Base-by-base conservation (phyloP, 2,329 filamentous ascomycete species). In the Verruconis gallopava region DNA sequence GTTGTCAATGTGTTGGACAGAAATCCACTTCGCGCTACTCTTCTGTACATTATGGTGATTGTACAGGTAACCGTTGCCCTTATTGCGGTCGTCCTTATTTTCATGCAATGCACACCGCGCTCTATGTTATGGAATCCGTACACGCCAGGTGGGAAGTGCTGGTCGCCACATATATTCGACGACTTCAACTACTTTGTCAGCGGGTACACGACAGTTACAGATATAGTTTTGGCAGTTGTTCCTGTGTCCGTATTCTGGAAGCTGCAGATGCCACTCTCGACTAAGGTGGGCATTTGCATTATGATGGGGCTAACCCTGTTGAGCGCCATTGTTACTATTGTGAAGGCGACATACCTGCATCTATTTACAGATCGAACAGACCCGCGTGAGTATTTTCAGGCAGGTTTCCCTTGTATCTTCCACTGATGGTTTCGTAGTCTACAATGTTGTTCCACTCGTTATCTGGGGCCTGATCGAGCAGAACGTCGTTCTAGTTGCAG, bases 401-500 rank as follows among this genome's bases (percentile, higher is more conserved):
- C 18, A 9, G 12, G 30, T 25, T 39, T 19, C 5, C 18, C 18
- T 9, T 25, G 12, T 9, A 9, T 9, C 6, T n/a, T 9, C 9
- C 13, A 39, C 12, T 13, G 30, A 39, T 9, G 12, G 37, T 19
- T 22, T n/a, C n/a, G 30, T 25, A 51, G 46, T 50, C 1, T 50
- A 45, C 25, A 46, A 45, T 19, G 43, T 52, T 2, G 46, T 47
- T 3, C 35, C 50, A n/a, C 52, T 67, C 3, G 55, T 66, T 1
- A 58, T 67, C 20, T 69, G 66, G 65, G 68, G 65, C 4, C 55
- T 54, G 35, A 47, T 60, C 40, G 57, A 60, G 49, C 52, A 51
- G 9, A 55, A 58, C 43, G 48, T 54, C 25, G 49, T 59, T 46
- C 55, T 61, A 35, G 55, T 60, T 36, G 56, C 56, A 9, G 52